Evolutionary conservation across 2,329 filamentous ascomycete genomes (phyloP).

Genomic region (Phaeosphaeria sp.): DNA sequence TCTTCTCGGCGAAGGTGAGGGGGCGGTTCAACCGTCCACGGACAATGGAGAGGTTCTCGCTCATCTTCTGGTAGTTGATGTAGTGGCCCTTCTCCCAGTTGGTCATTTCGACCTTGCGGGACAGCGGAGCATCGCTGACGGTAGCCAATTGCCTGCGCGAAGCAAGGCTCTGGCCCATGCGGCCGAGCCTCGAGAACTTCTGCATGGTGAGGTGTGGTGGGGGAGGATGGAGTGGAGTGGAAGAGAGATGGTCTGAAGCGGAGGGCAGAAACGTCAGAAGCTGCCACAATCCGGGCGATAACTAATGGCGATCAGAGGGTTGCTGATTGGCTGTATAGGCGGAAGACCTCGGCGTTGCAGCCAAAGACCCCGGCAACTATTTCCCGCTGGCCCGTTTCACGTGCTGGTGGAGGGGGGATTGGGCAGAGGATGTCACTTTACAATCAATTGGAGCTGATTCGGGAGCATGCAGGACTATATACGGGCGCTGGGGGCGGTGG

Average conservation of each 20-base stretch:
- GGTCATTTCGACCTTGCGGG: slow-evolving; percentile 97
- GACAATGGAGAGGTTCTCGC: slow-evolving; percentile 93
- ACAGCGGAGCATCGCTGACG: slow-evolving; percentile 82
- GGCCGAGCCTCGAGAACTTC: slow-evolving; percentile 74
- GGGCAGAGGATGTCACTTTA: slow-evolving; percentile 6
- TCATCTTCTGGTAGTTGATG: slow-evolving; percentile 99
- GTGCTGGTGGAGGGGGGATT: slow-evolving; percentile 22
- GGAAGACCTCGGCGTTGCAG: slow-evolving; percentile 37
- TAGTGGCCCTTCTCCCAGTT: slow-evolving; percentile 95
- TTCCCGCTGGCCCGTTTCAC: slow-evolving; percentile 44
- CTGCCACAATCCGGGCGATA: slow-evolving; percentile 41
- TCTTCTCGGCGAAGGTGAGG: slow-evolving; percentile 96
- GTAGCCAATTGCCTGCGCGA: slow-evolving; percentile 77
- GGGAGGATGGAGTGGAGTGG: slow-evolving; percentile 49
- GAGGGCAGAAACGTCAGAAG: slow-evolving; percentile 47
- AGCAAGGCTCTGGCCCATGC: slow-evolving; percentile 68
- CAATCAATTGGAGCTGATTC: not conserved
- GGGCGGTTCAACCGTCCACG: slow-evolving; percentile 88
- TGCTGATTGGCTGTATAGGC: slow-evolving; percentile 41
- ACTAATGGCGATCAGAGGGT: slow-evolving; percentile 39
- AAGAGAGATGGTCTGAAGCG: slow-evolving; percentile 36
- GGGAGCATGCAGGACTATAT: slow-evolving; percentile 1
- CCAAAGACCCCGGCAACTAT: slow-evolving; percentile 29
- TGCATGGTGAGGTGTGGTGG: slow-evolving; percentile 64
- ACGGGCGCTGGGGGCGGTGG: slow-evolving; percentile 6